Evolutionary conservation across 345 rosid genomes (phyloP).

Genomic region (Cardamine chenopodiifolia): DNA sequence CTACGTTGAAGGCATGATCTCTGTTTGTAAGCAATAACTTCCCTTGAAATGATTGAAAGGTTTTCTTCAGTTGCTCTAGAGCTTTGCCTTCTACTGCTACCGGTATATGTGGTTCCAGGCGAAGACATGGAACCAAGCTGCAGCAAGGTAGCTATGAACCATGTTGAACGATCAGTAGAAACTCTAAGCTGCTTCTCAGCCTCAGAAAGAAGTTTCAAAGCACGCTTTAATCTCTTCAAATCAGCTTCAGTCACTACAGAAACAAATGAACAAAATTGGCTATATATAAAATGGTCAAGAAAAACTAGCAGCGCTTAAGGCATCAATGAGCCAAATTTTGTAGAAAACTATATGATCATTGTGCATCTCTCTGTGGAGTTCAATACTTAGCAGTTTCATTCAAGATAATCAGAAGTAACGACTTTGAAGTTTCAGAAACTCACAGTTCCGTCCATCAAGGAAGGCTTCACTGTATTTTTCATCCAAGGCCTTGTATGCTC

Average conservation of each 20-base stretch:
- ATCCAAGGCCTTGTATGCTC: constrained; percentile 61
- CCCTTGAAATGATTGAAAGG: constrained; percentile 67
- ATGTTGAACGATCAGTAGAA: constrained; percentile 86
- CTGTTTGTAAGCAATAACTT: constrained; percentile 54
- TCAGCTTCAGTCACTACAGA: constrained; percentile 72
- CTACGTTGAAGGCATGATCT: constrained; percentile 51
- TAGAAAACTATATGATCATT: not conserved
- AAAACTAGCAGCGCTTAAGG: not conserved
- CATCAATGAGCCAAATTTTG: not conserved
- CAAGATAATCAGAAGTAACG: not conserved
- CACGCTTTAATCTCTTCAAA: constrained; percentile 77
- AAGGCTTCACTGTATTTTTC: constrained; percentile 51
- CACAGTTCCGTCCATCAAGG: constrained; percentile 69
- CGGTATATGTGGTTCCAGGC: constrained; percentile 62
- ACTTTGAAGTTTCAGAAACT: constrained; percentile 42
- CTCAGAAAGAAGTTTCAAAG: constrained; percentile 90
- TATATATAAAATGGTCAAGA: not conserved
- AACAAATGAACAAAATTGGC: constrained; percentile 7
- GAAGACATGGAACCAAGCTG: constrained; percentile 92
- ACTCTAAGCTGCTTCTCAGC: constrained; percentile 86
- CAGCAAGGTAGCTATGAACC: constrained; percentile 89
- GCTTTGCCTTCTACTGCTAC: constrained; percentile 83
- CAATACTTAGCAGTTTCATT: not conserved
- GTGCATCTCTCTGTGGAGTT: not conserved
- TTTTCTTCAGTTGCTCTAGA: constrained; percentile 75